Conservation (phyloP, 371 early-diverging fungal species). For the Zychaea mexicana region DNA sequence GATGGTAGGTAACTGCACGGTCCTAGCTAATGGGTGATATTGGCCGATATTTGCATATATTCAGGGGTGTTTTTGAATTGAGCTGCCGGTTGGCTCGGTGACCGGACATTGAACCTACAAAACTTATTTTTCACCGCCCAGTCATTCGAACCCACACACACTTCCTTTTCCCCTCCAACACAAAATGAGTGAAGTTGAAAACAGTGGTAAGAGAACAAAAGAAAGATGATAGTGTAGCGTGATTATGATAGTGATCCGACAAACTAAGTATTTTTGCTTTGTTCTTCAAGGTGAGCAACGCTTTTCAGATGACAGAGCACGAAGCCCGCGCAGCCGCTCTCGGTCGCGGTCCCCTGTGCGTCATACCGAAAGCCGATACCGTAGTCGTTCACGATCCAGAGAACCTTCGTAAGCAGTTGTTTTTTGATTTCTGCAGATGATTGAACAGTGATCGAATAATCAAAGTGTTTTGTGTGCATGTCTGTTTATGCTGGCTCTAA, state of each 20-base stretch:
- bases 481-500: not conserved
- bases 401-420: conserved; percentile 31
- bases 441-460: too few species aligned
- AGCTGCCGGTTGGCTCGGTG: too few species aligned
- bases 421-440: not conserved
- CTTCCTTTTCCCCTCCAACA: not conserved
- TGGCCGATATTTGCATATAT: too few species aligned
- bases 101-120: not conserved
- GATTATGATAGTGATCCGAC: not conserved
- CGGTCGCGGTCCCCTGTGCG: conserved; percentile 52
- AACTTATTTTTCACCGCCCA: not conserved
- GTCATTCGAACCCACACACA: too few species aligned
- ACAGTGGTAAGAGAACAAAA: conserved; percentile 10
- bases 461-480: too few species aligned
- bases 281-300: conserved; percentile 38
- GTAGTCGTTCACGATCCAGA: conserved; percentile 54
- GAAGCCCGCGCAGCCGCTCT: conserved; percentile 48
- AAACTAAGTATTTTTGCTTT: too few species aligned
- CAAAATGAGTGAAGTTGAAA: conserved; percentile 22
- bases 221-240: not conserved
- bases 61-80: too few species aligned
- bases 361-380: conserved; percentile 46
- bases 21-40: too few species aligned
- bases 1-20: too few species aligned
- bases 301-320: conserved; percentile 44